Evolutionary conservation across 2,329 filamentous ascomycete species (phyloP), one percentile per base, ranked within the genome.

Genomic region (Colletotrichum siamense): DNA sequence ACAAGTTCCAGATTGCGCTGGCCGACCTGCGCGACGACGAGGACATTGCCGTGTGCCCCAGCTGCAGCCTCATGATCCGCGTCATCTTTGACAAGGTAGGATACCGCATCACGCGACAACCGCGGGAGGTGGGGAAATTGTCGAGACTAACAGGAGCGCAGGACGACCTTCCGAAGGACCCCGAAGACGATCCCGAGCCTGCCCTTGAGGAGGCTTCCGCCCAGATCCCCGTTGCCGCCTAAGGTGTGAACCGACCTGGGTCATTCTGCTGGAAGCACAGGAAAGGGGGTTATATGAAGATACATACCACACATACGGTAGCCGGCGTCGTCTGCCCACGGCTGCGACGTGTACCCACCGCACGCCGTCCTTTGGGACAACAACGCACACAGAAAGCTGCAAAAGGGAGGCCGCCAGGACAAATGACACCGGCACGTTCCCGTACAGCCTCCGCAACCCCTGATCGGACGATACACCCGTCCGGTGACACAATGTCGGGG

Each of bases 1-100:
- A 99, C 87, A 92, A 95, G 76, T 99, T 99, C 87, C 95, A 98
- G 87, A 98, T 97, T 82, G 91, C 91, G 24, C 92, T 99, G 72
- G 92, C 90, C 71, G 96, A 99, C 84, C 88, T 99, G 81, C 91
- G 93, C 74, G 96, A 99, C 82, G 95, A 95, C 78, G 93, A 96
- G 84, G 96, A 99, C 80, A 96, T 99, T 82, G 97, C 95, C n/a
- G 95, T 99, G 13, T 99, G 97, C 82, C 97, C 97, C 26, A 98
- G 96, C 84, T 99, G 97, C 86, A 98, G 96, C 85, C 88, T 99
- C 81, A 98, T 98, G 95, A 98, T 99, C 73, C 88, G 94, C 75
- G 96, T 99, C 16, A 98, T 99, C 63, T 99, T 96, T 81, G 97
- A 99, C 79, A 85, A 92, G 82, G 95, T 97, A 85, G 81, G 61